Percentiles rank a stretch among this genome's conserved stretches.
These are phyloP conservation scores for Sugiyamaella lignohabitans DNA, from an alignment of 805 yeast species.

Conservation along the genomic window DNA sequence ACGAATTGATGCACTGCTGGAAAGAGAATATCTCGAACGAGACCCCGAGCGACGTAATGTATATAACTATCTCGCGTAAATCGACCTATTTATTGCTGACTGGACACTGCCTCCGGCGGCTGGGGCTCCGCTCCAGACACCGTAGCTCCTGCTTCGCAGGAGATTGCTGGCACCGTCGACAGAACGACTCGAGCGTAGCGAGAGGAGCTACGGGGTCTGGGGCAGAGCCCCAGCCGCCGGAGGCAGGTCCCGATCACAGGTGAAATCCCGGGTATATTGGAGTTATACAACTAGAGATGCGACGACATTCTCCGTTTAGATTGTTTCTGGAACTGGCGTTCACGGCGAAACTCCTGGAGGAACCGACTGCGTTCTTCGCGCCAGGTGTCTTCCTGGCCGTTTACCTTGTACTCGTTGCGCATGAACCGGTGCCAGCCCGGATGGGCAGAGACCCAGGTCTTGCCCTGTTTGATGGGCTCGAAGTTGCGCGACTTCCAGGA, in stretches of 20 bases:
- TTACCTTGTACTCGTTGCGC: conserved; percentile 18
- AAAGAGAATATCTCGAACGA: conserved; percentile 74
- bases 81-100: too few relatives aligned
- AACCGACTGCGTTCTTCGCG: conserved; percentile 21
- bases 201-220: not conserved
- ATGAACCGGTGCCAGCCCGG: conserved; percentile 25
- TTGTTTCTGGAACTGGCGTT: conserved; percentile 21
- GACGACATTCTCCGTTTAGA: conserved; percentile 15
- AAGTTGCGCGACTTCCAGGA: conserved; percentile 15
- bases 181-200: not conserved
- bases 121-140: too few relatives aligned
- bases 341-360: conserved; percentile 22
- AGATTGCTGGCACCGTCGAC: not conserved
- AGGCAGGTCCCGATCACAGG: not conserved
- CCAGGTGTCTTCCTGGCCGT: conserved; percentile 23
- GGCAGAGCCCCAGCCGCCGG: conserved; percentile 1
- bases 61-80: conserved; percentile 60
- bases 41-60: conserved; percentile 52
- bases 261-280: not conserved
- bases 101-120: too few relatives aligned
- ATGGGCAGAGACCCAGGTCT: conserved; percentile 14
- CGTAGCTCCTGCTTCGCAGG: too few relatives aligned
- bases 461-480: not conserved
- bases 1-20: conserved; percentile 67
- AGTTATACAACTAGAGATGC: not conserved